Conservation (phyloP, 352 stramenopile genomes). For the Globisporangium nagaii region DNA sequence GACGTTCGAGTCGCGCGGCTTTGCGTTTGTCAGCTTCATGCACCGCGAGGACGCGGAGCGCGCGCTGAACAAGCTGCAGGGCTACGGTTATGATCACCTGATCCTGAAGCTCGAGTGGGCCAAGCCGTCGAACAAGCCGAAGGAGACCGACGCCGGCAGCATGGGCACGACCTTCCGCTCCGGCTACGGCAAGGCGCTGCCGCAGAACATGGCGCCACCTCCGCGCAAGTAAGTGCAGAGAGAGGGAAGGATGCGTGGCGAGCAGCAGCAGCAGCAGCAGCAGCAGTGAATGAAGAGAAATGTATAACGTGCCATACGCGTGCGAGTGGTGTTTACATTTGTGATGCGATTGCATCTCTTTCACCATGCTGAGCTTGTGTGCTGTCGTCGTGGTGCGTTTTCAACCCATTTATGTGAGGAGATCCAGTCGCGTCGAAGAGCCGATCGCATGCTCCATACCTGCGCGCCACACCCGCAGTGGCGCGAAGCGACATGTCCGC, state of each 20-base stretch:
- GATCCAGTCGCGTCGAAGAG: not conserved
- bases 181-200: conserved; percentile 84
- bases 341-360: not conserved
- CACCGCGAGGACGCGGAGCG: conserved; percentile 94
- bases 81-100: conserved; percentile 99
- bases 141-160: conserved; percentile 64
- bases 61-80: conserved; percentile 96
- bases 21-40: conserved; percentile 98
- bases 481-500: no score
- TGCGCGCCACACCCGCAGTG: no score
- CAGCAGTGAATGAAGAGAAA: not conserved
- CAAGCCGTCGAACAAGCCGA: conserved; percentile 91
- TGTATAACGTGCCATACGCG: conserved; percentile 5
- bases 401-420: not conserved
- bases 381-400: no score
- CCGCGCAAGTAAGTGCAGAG: conserved; percentile 67
- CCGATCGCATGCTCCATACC: not conserved
- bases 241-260: no score
- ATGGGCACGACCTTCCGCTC: conserved; percentile 87
- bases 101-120: conserved; percentile 99
- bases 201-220: conserved; percentile 77
- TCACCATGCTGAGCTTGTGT: no score
- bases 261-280: no score
- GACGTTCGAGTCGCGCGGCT: conserved; percentile 96
- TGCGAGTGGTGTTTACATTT: not conserved